Evolutionary conservation across 331 rosid species (phyloP).

Genomic region (Dryas integrifolia): DNA sequence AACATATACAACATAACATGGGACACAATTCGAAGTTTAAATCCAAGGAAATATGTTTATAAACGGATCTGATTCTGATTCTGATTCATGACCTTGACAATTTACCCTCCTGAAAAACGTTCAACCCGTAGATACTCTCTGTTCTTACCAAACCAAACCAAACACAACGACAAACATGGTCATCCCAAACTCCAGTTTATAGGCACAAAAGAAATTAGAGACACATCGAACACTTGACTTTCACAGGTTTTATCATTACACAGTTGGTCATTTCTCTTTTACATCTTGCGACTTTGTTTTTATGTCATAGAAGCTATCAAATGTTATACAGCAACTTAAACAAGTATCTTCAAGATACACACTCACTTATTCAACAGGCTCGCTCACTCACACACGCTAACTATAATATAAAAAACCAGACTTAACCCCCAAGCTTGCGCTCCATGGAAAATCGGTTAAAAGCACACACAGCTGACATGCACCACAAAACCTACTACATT

Average conservation of each 20-base stretch:
- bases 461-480: slow-evolving; percentile 56
- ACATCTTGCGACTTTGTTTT: not conserved
- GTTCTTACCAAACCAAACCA: slow-evolving; percentile 7
- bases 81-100: no score
- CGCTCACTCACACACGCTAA: slow-evolving; percentile 10
- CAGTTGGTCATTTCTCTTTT: slow-evolving; percentile 9
- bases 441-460: slow-evolving; percentile 68
- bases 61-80: no score
- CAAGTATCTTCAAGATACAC: slow-evolving; percentile 14
- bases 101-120: no score
- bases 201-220: not conserved
- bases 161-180: slow-evolving; percentile 6
- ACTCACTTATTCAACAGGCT: slow-evolving; percentile 34
- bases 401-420: slow-evolving; percentile 29
- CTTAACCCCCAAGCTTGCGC: slow-evolving; percentile 90
- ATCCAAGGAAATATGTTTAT: no score
- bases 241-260: slow-evolving; percentile 9
- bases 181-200: slow-evolving; percentile 6
- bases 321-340: slow-evolving; percentile 18
- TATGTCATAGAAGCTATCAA: slow-evolving; percentile 7
- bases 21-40: no score
- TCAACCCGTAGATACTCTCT: not conserved
- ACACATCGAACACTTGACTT: not conserved
- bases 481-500: slow-evolving; percentile 46
- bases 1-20: no score